These are phyloP conservation scores for Mycena amicta DNA, from an alignment of 768 basidiomycete genomes.

Conservation along the genomic window DNA sequence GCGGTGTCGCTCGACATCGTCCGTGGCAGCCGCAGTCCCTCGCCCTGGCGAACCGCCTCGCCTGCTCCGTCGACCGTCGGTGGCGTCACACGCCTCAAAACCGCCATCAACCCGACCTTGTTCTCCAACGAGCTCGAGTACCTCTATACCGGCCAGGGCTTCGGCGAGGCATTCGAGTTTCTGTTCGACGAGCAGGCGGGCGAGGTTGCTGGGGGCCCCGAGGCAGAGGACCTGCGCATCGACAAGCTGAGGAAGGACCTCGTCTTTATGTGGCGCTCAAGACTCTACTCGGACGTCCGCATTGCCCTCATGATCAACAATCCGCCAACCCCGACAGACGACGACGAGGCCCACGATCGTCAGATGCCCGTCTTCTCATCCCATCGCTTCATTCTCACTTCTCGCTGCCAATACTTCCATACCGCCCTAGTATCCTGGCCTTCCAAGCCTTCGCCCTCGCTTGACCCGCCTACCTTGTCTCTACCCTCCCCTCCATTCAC, in stretches of 20 bases:
- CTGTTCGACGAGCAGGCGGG: constrained; percentile 71
- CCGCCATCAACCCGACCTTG: constrained; percentile 73
- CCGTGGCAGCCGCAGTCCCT: constrained; percentile 41
- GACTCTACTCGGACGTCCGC: constrained; percentile 90
- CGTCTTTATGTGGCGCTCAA: constrained; percentile 95
- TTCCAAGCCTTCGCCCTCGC: constrained; percentile 26
- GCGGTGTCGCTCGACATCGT: constrained; percentile 58
- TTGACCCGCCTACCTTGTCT: constrained; percentile 60
- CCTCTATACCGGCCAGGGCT: constrained; percentile 89
- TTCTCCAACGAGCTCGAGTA: constrained; percentile 93
- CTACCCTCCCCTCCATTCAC: constrained; percentile 94
- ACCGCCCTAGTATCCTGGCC: constrained; percentile 75
- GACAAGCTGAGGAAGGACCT: constrained; percentile 92
- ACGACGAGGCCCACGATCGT: constrained; percentile 60
- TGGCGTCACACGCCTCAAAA: constrained; percentile 61
- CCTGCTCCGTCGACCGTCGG: constrained; percentile 49
- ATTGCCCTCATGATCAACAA: constrained; percentile 76
- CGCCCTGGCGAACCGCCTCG: constrained; percentile 47
- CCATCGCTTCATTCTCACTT: constrained; percentile 91
- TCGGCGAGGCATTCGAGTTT: constrained; percentile 87
- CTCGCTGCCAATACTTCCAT: constrained; percentile 87
- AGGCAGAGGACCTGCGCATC: constrained; percentile 59
- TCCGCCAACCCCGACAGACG: constrained; percentile 60
- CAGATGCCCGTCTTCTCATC: constrained; percentile 69
- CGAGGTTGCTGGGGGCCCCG: constrained; percentile 40